Evolutionary conservation across 2,329 filamentous ascomycete genomes (phyloP), one percentile per base, ranked within the genome.

Genomic region (Ascocoryne sarcoides): DNA sequence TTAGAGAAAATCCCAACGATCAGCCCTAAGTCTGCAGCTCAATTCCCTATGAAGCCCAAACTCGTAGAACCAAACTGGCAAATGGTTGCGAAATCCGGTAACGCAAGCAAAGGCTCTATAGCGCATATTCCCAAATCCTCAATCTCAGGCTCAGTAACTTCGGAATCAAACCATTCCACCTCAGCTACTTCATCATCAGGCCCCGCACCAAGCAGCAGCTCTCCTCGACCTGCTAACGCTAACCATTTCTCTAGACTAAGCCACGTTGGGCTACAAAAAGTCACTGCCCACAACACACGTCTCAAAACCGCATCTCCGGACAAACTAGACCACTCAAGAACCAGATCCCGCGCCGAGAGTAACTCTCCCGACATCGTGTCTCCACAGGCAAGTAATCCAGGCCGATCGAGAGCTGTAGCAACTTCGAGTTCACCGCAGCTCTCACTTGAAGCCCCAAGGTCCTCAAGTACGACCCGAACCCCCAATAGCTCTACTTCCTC

Each of bases 11-110:
- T 10, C 32, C 35, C 37, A 40, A 48, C n/a, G 39, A 26, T 26
- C 23, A 7, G 12, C 12, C 7, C 7, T 26, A 26, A n/a, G n/a
- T n/a, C 42, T 37, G 35, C 39, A 26, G 19, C 43, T 9, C 43
- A 44, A 3, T 34, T 43, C 5, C 43, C 45, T 8, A 44, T 47
- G 19, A 55, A 52, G 37, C 46, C 51, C 1, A 46, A 38, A 19
- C 39, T 48, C 19, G 29, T 43, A 10, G 55, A 57, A 33, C 48
- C 50, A 21, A 29, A 36, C 14, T 55, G 54, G 55, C 46, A 53
- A 39, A 57, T 55, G 44, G 33, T 54, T 23, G 7, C 23, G 7
- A 44, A 42, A n/a, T 40, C 42, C 32, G 12, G 12, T 26, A 12
- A 12, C 23, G 7, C 23, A 26, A 26, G 12, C 7, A 26, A 12